Conservation (phyloP, 352 stramenopile species). For the Globisporangium orthogonon region DNA sequence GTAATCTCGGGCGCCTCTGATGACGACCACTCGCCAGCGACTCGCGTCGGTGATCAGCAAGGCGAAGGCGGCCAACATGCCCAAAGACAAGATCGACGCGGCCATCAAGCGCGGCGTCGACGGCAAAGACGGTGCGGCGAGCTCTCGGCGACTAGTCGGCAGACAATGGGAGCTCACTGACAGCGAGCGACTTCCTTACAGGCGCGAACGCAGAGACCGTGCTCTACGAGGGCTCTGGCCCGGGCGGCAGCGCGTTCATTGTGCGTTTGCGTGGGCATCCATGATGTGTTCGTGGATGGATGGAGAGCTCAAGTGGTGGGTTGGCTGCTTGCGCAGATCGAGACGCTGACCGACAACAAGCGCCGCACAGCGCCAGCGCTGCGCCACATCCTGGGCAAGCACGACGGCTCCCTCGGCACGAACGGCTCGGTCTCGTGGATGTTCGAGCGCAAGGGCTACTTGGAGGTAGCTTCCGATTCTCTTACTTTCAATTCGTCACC, state of each 20-base stretch:
- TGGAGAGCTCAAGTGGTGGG: neutral
- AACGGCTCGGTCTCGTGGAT: conserved; percentile 80
- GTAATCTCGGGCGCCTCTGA: neutral
- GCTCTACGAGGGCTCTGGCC: conserved; percentile 75
- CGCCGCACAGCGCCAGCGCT: conserved; percentile 73
- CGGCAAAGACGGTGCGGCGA: conserved; percentile 49
- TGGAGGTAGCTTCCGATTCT: conserved; percentile 37
- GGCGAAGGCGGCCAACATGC: conserved; percentile 78
- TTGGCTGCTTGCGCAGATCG: conserved; percentile 37
- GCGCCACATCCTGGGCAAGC: conserved; percentile 69
- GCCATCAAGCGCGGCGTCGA: conserved; percentile 81
- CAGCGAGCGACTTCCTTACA: conserved; percentile 1
- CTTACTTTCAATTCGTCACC: too few species aligned
- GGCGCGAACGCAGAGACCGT: conserved; percentile 63
- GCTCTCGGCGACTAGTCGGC: neutral
- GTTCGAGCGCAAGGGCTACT: conserved; percentile 81
- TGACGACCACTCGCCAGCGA: conserved; percentile 15
- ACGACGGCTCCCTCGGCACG: conserved; percentile 57
- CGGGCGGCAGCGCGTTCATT: conserved; percentile 64
- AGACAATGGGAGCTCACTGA: neutral
- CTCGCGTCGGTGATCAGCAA: conserved; percentile 51
- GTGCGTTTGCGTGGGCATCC: neutral
- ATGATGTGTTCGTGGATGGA: neutral
- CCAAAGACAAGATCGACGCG: conserved; percentile 78
- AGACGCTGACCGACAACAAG: conserved; percentile 83